Percentiles rank a stretch among this genome's conserved stretches.
Conservation (phyloP, 2,329 filamentous ascomycete species). For the Domatiomyces catenatus region DNA sequence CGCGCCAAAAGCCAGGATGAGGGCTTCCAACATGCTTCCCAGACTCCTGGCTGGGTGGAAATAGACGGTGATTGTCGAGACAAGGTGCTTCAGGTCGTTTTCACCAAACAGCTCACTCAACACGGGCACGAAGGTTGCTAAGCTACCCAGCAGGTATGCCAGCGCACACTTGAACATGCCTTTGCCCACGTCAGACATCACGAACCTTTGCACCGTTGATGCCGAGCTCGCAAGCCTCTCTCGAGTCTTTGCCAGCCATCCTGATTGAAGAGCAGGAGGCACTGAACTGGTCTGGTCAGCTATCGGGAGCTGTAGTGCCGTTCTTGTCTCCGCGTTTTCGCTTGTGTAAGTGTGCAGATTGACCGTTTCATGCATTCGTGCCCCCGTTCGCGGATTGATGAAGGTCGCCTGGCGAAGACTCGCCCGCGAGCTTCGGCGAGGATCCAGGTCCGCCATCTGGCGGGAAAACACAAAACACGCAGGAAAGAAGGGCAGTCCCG, state of each 20-base stretch:
- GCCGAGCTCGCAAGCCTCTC: constrained; percentile 16
- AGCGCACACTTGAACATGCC: constrained; percentile 81
- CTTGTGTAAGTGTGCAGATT: constrained; percentile 48
- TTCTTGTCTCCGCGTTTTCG: constrained; percentile 17
- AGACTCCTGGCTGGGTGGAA: constrained; percentile 79
- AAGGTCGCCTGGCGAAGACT: constrained; percentile 58
- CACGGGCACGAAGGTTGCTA: constrained; percentile 66
- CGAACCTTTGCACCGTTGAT: constrained; percentile 41
- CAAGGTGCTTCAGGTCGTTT: constrained; percentile 84
- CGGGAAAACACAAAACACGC: neutral
- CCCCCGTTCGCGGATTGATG: constrained; percentile 71
- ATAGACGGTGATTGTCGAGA: constrained; percentile 85
- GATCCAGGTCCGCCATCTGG: neutral
- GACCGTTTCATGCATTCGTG: constrained; percentile 65
- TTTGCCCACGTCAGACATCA: constrained; percentile 56
- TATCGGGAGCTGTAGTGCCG: constrained; percentile 9
- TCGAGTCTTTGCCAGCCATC: neutral
- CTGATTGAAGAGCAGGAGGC: constrained; percentile 5
- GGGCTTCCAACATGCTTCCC: constrained; percentile 80
- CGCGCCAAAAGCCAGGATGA: constrained; percentile 59
- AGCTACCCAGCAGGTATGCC: constrained; percentile 71
- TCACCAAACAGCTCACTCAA: constrained; percentile 61
- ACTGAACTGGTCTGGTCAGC: constrained; percentile 10
- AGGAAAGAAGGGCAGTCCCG: neutral
- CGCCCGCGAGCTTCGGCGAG: neutral